Evolutionary conservation across 1,139 yeast species (phyloP), one percentile per base, ranked within the genome.

Genomic region (Scheffersomyces insectosa): DNA sequence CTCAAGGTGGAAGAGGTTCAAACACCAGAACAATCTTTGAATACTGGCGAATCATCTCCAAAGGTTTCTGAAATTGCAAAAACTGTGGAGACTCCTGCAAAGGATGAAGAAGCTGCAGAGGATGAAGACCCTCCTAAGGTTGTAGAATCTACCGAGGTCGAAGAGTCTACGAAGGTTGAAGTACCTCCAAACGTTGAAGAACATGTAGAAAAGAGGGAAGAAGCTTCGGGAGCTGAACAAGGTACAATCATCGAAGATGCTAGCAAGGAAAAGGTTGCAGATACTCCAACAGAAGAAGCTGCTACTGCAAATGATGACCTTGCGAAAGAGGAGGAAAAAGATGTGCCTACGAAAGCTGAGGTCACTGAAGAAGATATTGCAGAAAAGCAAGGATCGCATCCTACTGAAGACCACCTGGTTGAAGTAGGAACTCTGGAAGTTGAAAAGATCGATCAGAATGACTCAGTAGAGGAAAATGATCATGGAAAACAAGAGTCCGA

Each of bases 331-430:
- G 39, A 46, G 34, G 43, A 57, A 49, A 39, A 56, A 48, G 48
- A 54, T 33, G 47, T 43, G 33, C 28, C 49, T 40, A 45, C 50
- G 43, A 38, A 47, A 45, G 38, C 46, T 41, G 40, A 47, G 47
- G 46, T 47, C 43, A 36, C 49, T 47, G 34, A 53, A 48, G 50
- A 44, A 40, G 43, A 57, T 41, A 43, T 45, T 43, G 42, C 57
- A 44, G 39, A 44, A 29, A 6, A 11, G 12, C 29, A 20, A 6
- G 25, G 6, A 20, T 5, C 25, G 6, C 25, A 20, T 6, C 25
- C 25, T 5, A 6, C 25, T 7, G 25, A 20, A 3, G 25, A 20
- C 25, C 25, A 20, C 8, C 6, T 7, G 25, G 6, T 20, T 20
- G 25, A 20, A 20, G 25, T 7, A 2, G 6, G 6, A 5, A 6